Percentiles rank a stretch among this genome's conserved stretches.
phyloP scores from a whole-genome alignment of 1,284 basidiomycete genomes.

The Papiliotrema laurentii region DNA sequence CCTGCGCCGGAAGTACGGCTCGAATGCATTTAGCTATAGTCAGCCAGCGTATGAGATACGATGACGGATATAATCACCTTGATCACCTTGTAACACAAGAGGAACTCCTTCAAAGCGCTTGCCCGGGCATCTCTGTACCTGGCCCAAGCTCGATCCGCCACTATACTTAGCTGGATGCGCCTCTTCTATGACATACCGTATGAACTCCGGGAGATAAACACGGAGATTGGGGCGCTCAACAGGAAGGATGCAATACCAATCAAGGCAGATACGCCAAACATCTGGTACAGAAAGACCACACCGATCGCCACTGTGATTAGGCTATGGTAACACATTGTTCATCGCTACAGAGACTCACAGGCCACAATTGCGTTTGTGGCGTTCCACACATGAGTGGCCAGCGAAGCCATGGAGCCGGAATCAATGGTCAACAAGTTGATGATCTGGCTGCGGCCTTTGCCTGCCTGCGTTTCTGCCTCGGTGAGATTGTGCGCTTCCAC shows the following conservation, averaged over 20 bases:
- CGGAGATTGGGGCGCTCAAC: conserved; percentile 26
- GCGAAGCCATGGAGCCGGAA: conserved; percentile 24
- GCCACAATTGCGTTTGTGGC: conserved; percentile 34
- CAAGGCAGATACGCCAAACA: conserved; percentile 42
- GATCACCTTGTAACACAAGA: conserved; percentile 44
- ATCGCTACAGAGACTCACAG: conserved; percentile 19
- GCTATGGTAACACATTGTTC: neutral
- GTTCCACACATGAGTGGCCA: conserved; percentile 35
- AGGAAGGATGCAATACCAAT: conserved; percentile 40
- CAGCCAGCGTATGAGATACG: conserved; percentile 1
- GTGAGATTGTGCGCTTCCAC: conserved; percentile 38
- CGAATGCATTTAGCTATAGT: conserved; percentile 44
- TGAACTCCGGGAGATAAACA: conserved; percentile 28
- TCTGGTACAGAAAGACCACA: conserved; percentile 33
- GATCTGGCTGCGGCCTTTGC: conserved; percentile 32
- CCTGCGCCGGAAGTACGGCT: conserved; percentile 29
- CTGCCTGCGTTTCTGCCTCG: conserved; percentile 18
- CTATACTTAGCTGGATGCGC: conserved; percentile 14
- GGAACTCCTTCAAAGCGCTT: conserved; percentile 43
- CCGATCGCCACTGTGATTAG: conserved; percentile 33
- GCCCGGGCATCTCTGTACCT: conserved; percentile 36
- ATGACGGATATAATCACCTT: conserved; percentile 27
- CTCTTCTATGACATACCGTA: conserved; percentile 26
- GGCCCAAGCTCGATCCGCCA: conserved; percentile 38
- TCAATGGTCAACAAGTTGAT: conserved; percentile 47